Percentiles rank a stretch among this genome's conserved stretches.
phyloP scores from a whole-genome alignment of 2,329 filamentous ascomycete genomes.

The Sporothrix pseudoabietina region DNA sequence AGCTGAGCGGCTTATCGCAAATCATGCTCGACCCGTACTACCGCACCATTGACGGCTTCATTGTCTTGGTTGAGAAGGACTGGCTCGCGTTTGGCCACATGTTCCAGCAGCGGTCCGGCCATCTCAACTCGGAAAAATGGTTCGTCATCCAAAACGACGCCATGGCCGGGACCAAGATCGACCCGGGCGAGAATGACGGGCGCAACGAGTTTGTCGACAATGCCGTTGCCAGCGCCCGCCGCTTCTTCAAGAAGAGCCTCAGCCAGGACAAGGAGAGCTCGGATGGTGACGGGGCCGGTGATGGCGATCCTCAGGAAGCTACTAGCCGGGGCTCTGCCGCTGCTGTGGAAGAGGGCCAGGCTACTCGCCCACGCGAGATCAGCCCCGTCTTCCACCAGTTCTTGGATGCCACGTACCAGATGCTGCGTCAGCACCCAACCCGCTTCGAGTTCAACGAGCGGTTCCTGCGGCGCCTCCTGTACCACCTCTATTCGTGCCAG shows the following conservation, averaged over 20 bases:
- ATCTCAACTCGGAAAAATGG: constrained; percentile 89
- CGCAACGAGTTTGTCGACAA: constrained; percentile 79
- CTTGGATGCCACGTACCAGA: constrained; percentile 88
- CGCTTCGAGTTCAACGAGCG: constrained; percentile 97
- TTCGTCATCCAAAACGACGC: constrained; percentile 83
- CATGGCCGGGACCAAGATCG: constrained; percentile 64
- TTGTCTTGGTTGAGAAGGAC: constrained; percentile 93
- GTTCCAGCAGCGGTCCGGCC: constrained; percentile 90
- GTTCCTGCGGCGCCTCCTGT: constrained; percentile 83
- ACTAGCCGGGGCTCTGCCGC: constrained; percentile 22
- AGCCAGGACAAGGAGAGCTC: constrained; percentile 60
- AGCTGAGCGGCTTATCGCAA: constrained; percentile 88
- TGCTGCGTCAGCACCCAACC: constrained; percentile 79
- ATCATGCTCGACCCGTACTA: constrained; percentile 95
- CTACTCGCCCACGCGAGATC: constrained; percentile 84
- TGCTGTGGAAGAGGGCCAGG: constrained; percentile 56
- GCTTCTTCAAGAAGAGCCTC: constrained; percentile 85
- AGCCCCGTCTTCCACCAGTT: constrained; percentile 98
- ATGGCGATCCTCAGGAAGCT: constrained; percentile 36
- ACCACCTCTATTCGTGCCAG: constrained; percentile 93
- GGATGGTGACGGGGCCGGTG: constrained; percentile 58
- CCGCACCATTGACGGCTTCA: constrained; percentile 90
- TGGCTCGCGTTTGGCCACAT: constrained; percentile 98
- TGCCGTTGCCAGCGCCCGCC: constrained; percentile 79
- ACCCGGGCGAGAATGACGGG: constrained; percentile 63